phyloP scores from a whole-genome alignment of 495 filamentous ascomycete species.

The Xylaria grammica region DNA sequence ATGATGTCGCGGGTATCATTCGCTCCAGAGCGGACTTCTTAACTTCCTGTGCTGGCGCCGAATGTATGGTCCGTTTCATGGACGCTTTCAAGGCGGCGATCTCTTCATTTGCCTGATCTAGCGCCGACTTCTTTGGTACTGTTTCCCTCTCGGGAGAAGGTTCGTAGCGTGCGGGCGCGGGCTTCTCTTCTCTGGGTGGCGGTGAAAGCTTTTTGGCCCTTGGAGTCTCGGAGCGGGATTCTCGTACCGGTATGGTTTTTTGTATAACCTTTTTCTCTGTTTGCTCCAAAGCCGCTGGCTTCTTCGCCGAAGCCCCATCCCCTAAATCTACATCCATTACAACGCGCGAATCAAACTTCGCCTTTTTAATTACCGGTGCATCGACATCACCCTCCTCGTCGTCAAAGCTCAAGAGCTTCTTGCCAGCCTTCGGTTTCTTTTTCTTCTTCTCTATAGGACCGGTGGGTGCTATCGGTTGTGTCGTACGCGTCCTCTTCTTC shows the following conservation, averaged over 20 bases:
- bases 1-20: conserved; percentile 82
- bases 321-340: conserved; percentile 63
- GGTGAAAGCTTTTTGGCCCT: conserved; percentile 28
- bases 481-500: conserved; percentile 67
- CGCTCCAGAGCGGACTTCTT: conserved; percentile 68
- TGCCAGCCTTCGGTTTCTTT: conserved; percentile 76
- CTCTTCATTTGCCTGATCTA: conserved; percentile 86
- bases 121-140: conserved; percentile 62
- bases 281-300: conserved; percentile 31
- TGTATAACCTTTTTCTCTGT: conserved; percentile 38
- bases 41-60: conserved; percentile 59
- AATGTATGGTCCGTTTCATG: conserved; percentile 78
- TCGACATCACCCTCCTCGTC: conserved; percentile 80
- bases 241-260: conserved; percentile 38
- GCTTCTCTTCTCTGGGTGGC: conserved; percentile 31
- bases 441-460: conserved; percentile 65
- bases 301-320: conserved; percentile 36
- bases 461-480: conserved; percentile 46
- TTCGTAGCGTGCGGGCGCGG: conserved; percentile 27
- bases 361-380: conserved; percentile 73
- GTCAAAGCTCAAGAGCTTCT: conserved; percentile 87
- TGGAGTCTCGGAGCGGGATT: conserved; percentile 21
- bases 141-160: conserved; percentile 56
- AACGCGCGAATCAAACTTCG: conserved; percentile 89
- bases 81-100: conserved; percentile 90